phyloP scores from a whole-genome alignment of 1,284 basidiomycete species.

The Filobasidium uniguttulatum region DNA sequence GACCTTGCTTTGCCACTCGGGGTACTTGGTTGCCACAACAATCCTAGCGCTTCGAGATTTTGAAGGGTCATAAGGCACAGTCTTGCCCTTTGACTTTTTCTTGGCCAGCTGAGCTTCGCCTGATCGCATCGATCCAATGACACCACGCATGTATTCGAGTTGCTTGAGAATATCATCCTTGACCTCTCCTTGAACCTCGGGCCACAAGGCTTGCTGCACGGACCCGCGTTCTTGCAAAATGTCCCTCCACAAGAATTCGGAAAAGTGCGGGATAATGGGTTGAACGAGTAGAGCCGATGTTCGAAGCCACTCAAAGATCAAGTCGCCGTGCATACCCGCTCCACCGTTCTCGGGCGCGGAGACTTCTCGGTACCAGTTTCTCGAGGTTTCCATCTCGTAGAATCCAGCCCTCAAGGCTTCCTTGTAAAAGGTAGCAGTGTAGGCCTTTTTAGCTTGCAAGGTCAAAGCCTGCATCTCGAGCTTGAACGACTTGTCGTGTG shows the following conservation, averaged over 20 bases:
- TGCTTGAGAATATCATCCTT: constrained; percentile 9
- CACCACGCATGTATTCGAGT: constrained; percentile 51
- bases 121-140: constrained; percentile 78
- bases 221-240: constrained; percentile 62
- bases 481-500: constrained; percentile 77
- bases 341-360: constrained; percentile 52
- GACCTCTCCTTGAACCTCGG: constrained; percentile 36
- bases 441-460: constrained; percentile 62
- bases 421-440: constrained; percentile 78
- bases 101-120: constrained; percentile 67
- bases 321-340: constrained; percentile 71
- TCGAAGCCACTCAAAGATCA: constrained; percentile 65
- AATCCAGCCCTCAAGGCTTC: constrained; percentile 90
- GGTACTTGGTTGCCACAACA: constrained; percentile 82
- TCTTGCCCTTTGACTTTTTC: constrained; percentile 40
- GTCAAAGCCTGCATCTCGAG: constrained; percentile 81
- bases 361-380: constrained; percentile 95
- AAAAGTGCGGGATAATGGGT: constrained; percentile 88
- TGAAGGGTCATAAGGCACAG: constrained; percentile 53
- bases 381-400: constrained; percentile 82
- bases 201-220: constrained; percentile 69
- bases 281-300: constrained; percentile 63
- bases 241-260: constrained; percentile 76
- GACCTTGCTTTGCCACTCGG: constrained; percentile 81
- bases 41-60: constrained; percentile 73